phyloP scores from a whole-genome alignment of 345 rosid species.

The Citrus hindsii region DNA sequence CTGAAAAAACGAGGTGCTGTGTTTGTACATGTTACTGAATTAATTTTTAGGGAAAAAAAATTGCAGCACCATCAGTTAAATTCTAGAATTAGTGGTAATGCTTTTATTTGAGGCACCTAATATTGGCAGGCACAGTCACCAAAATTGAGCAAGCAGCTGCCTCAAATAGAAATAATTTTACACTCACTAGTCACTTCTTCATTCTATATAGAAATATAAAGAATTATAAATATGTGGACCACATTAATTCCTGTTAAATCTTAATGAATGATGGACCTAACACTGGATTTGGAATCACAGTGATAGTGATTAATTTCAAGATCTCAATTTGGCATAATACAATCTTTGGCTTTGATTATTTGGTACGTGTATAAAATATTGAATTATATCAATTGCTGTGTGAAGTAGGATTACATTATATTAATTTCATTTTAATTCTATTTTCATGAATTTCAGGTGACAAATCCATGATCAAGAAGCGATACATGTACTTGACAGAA shows the following conservation, averaged over 20 bases:
- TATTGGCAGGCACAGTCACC: neutral
- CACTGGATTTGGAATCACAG: neutral
- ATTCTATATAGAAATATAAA: neutral
- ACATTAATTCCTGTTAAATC: neutral
- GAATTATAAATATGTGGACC: neutral
- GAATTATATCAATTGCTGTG: too few relatives aligned
- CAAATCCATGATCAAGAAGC: conserved; percentile 42
- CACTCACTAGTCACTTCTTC: neutral
- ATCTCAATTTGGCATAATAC: neutral
- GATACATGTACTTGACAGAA: conserved; percentile 40
- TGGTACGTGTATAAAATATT: neutral
- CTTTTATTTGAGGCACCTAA: neutral
- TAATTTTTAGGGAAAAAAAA: neutral
- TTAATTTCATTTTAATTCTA: neutral
- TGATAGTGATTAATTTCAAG: too few relatives aligned
- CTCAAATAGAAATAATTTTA: neutral
- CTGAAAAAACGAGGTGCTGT: neutral
- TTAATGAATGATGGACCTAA: neutral
- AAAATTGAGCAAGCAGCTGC: neutral
- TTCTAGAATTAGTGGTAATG: neutral
- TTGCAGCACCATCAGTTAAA: neutral
- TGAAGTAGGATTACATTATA: too few relatives aligned
- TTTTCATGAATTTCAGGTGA: conserved; percentile 30
- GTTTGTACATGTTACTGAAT: neutral
- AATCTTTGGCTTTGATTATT: neutral